Evolutionary conservation across 2,329 filamentous ascomycete genomes (phyloP).

Genomic region (Aspergillus floridensis): DNA sequence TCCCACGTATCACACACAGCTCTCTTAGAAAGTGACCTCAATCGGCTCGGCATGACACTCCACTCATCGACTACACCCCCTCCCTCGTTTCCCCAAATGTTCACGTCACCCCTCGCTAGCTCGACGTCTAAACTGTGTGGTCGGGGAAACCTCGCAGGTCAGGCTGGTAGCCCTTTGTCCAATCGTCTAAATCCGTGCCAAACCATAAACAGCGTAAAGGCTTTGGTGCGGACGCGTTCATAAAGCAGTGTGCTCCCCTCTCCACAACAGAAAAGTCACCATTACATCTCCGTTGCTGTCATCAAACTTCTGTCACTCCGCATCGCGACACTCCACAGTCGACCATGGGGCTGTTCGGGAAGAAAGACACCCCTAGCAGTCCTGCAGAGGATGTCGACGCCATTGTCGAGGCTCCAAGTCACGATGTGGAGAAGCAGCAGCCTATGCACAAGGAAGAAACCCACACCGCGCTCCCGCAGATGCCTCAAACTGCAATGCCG

Average conservation of each 20-base stretch:
- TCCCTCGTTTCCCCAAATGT: background rate
- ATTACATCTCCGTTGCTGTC: background rate
- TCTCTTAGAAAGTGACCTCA: background rate
- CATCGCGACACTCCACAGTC: background rate
- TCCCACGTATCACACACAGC: background rate
- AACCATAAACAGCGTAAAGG: background rate
- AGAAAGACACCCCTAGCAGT: conserved; percentile 3
- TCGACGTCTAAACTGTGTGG: background rate
- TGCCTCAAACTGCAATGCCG: conserved; percentile 10
- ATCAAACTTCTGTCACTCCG: background rate
- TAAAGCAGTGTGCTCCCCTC: background rate
- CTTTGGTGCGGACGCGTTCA: background rate
- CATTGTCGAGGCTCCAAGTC: conserved; percentile 19
- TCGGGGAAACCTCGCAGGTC: background rate
- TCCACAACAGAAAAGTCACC: background rate
- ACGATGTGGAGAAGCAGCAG: conserved; percentile 30
- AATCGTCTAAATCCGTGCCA: background rate
- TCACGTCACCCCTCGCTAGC: background rate
- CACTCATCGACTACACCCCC: background rate
- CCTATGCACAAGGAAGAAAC: conserved; percentile 22
- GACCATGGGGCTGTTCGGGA: conserved; percentile 13
- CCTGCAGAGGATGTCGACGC: conserved; percentile 13
- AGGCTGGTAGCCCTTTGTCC: background rate
- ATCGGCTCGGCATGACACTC: background rate
- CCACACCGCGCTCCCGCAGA: conserved; percentile 20